Evolutionary conservation across 768 basidiomycete genomes (phyloP).

Genomic region (Gymnopilus dilepis): DNA sequence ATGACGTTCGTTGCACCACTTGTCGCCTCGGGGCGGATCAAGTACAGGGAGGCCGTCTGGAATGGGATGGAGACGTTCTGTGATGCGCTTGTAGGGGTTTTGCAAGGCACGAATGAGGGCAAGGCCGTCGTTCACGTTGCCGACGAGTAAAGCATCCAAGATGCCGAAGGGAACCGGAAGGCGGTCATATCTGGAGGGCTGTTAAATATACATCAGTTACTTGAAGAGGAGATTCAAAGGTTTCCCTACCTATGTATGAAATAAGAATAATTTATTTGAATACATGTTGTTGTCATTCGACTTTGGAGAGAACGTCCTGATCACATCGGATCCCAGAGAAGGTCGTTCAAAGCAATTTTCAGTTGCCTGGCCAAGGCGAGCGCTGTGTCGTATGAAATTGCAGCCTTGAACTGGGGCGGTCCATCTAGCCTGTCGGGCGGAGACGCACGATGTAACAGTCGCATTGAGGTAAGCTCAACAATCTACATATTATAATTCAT

Average conservation of each 20-base stretch:
- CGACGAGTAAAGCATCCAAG: slow-evolving; percentile 35
- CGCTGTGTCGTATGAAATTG: slow-evolving; percentile 64
- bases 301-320: neutral
- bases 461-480: slow-evolving; percentile 65
- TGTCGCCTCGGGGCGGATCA: slow-evolving; percentile 51
- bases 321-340: slow-evolving; percentile 68
- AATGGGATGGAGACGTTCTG: slow-evolving; percentile 48
- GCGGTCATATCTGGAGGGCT: no score
- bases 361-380: slow-evolving; percentile 63
- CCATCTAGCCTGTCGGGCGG: slow-evolving; percentile 68
- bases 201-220: no score
- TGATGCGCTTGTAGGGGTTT: slow-evolving; percentile 38
- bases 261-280: no score
- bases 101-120: slow-evolving; percentile 39
- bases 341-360: slow-evolving; percentile 62
- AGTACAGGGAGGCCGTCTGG: slow-evolving; percentile 50
- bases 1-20: slow-evolving; percentile 42
- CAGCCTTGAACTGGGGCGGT: slow-evolving; percentile 75
- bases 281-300: no score
- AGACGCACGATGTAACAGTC: slow-evolving; percentile 69
- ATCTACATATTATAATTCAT: slow-evolving; percentile 52
- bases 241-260: no score
- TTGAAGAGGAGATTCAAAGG: no score
- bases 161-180: no score
- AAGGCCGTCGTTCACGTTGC: slow-evolving; percentile 44